Percentiles rank a stretch among this genome's conserved stretches.
These are phyloP conservation scores for Diospyros kaki DNA, from an alignment of 148 eudicot genomes.

Conservation along the genomic window DNA sequence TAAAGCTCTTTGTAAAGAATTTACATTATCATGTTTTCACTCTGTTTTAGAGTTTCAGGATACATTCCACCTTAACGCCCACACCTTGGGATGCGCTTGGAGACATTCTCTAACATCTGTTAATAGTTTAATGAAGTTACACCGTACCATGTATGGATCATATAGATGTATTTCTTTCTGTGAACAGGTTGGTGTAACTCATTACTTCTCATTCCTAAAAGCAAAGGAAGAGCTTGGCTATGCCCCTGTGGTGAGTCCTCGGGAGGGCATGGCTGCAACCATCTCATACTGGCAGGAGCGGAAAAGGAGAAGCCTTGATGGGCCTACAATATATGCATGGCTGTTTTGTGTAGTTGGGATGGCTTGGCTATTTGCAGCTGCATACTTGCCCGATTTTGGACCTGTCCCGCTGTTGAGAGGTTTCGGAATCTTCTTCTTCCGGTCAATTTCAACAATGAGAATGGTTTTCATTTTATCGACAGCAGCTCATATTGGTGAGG, in stretches of 20 bases:
- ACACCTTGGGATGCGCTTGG: neutral
- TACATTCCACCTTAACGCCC: neutral
- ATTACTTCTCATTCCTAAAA: constrained; percentile 74
- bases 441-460: constrained; percentile 39
- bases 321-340: constrained; percentile 79
- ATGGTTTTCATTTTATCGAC: constrained; percentile 28
- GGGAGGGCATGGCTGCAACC: constrained; percentile 75
- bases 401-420: constrained; percentile 48
- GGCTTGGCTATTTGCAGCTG: constrained; percentile 49
- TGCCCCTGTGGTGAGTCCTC: constrained; percentile 62
- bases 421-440: constrained; percentile 40
- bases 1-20: too few species aligned
- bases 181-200: constrained; percentile 79
- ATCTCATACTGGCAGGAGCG: constrained; percentile 68
- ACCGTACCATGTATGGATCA: neutral
- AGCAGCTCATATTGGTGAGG: constrained; percentile 57
- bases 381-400: constrained; percentile 55
- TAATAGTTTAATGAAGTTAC: neutral
- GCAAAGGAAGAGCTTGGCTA: constrained; percentile 83
- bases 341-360: constrained; percentile 56
- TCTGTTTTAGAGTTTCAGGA: too few species aligned
- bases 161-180: neutral
- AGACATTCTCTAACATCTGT: neutral
- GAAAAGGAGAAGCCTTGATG: constrained; percentile 61
- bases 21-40: too few species aligned